Base-by-base conservation (phyloP, 2,329 filamentous ascomycete species). In the Claviceps quebecensis region DNA sequence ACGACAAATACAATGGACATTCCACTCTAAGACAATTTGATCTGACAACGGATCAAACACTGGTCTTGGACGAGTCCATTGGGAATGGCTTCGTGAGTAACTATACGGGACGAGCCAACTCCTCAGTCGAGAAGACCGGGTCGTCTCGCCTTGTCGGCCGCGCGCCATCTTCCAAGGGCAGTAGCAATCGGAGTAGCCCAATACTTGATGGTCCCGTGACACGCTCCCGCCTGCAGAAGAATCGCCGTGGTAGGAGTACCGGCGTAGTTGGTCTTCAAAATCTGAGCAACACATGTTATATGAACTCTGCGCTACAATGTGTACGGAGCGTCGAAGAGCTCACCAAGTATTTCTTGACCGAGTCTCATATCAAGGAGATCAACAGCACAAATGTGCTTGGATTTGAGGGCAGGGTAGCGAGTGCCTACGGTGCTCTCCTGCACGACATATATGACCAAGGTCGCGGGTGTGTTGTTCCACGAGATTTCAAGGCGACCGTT, bases 281-380 rank as follows among this genome's bases (percentile, higher is more conserved):
- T 62, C 72, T 98, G 14, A 93, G 93, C 47, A 98, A 98, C 62
- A 97, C 93, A 0, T 98, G 93, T 69, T 98, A 98, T 70, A 96
- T 97, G 90, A 97, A 97, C 67, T 95, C 91, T 22, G 93, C 93
- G 9, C 73, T 97, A 51, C 93, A 98, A 65, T 98, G 93, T 65
- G 80, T 98, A 49, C 83, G 91, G 48, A 94, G 87, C 59, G 89
- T 96, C 0, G 87, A 95, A 63, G 93, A 98, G 67, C 71, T 98
- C 56, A 91, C 88, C 5, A 83, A 89, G 61, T 98, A 95, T 67
- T 97, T 98, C 67, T 68, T 96, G 48, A 75, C 78, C 48, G 77
- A 82, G 53, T 77, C 83, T 55, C 89, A 87, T 68, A 80, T 84
- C 59, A 71, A 75, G 49, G 91, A 98, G 61, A 76, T 97, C 57